phyloP scores from a whole-genome alignment of 1,284 basidiomycete genomes.

The Moniliella sp. region DNA sequence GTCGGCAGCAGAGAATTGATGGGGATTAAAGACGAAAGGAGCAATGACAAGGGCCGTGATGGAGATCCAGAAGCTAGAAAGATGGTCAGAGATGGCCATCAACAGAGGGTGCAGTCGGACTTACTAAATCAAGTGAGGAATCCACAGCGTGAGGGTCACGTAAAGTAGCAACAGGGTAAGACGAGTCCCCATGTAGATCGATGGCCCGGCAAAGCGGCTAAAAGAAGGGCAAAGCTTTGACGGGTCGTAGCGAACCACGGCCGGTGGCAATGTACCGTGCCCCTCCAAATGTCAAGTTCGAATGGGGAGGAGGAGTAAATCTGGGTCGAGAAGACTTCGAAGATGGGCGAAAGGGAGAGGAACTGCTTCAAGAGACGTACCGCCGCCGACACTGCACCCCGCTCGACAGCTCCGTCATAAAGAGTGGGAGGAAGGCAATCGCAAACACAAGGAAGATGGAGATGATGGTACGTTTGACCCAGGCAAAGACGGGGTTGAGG shows the following conservation, averaged over 20 bases:
- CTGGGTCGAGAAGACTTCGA: conserved; percentile 33
- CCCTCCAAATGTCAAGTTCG: conserved; percentile 31
- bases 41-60: conserved; percentile 30
- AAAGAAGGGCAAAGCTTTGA: conserved; percentile 26
- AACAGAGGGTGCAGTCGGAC: too few relatives aligned
- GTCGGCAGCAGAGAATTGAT: conserved; percentile 31
- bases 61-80: conserved; percentile 34
- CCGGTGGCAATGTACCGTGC: conserved; percentile 33
- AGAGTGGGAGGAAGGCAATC: conserved; percentile 33
- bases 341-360: conserved; percentile 27
- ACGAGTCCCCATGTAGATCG: conserved; percentile 32
- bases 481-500: conserved; percentile 29
- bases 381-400: conserved; percentile 27
- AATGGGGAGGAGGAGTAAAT: conserved; percentile 33
- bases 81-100: too few relatives aligned
- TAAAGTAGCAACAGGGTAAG: conserved; percentile 28
- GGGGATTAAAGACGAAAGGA: conserved; percentile 34
- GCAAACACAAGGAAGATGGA: conserved; percentile 33
- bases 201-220: conserved; percentile 31
- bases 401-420: conserved; percentile 32
- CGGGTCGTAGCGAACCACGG: conserved; percentile 31
- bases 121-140: conserved; percentile 33
- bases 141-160: conserved; percentile 32
- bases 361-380: conserved; percentile 32
- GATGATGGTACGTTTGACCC: conserved; percentile 33